A percentile compares a stretch with the other conserved stretches of the same genome.
phyloP scores from a whole-genome alignment of 371 early-diverging fungal genomes.

The Chytridiales sp. region DNA sequence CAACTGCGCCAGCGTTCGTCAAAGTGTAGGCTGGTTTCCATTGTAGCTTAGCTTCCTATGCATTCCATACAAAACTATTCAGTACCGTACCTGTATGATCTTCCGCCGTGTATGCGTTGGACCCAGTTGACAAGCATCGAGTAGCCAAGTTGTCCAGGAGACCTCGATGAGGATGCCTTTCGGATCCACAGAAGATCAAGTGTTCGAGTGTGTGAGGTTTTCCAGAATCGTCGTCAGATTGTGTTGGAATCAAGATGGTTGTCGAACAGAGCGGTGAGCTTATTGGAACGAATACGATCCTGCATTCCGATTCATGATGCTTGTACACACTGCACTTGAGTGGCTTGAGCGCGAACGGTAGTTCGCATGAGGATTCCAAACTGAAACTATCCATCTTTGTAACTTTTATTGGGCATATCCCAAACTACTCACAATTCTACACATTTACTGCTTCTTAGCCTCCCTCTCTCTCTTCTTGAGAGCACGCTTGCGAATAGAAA shows the following conservation, averaged over 20 bases:
- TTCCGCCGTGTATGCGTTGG: conserved; percentile 61
- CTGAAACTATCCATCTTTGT: too few relatives aligned
- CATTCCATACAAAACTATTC: too few relatives aligned
- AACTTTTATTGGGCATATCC: too few relatives aligned
- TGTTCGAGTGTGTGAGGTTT: conserved; percentile 76
- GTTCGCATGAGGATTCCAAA: too few relatives aligned
- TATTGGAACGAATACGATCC: conserved; percentile 51
- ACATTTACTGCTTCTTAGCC: conserved; percentile 17
- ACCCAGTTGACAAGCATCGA: conserved; percentile 68
- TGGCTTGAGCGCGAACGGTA: too few relatives aligned
- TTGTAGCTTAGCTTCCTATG: too few relatives aligned
- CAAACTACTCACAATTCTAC: not conserved
- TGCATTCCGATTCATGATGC: conserved; percentile 32
- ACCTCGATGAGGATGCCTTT: conserved; percentile 56
- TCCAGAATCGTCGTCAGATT: conserved; percentile 59
- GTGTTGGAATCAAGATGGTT: conserved; percentile 70
- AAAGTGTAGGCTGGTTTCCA: conserved; percentile 73
- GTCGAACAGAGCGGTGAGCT: conserved; percentile 56
- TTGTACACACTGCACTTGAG: conserved; percentile 19
- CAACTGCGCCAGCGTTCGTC: conserved; percentile 56
- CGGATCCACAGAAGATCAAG: conserved; percentile 73
- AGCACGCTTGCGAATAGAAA: conserved; percentile 41
- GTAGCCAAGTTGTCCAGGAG: conserved; percentile 71
- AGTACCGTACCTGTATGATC: too few relatives aligned
- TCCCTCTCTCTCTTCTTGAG: conserved; percentile 41